Base-by-base conservation (phyloP, 2,329 filamentous ascomycete species). In the Neonectria coccinea region DNA sequence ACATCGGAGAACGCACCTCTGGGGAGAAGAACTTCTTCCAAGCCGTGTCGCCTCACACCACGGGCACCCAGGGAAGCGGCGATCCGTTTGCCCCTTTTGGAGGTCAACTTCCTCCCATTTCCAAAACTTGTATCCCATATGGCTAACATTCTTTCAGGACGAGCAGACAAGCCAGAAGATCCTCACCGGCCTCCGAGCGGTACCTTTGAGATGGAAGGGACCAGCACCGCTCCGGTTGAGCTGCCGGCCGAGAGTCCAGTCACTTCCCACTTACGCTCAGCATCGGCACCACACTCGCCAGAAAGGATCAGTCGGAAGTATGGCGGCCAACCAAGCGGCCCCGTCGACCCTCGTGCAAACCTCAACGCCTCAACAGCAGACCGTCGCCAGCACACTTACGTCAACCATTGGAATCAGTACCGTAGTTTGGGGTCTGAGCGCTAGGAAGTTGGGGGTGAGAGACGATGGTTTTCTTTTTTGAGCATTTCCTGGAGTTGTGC, bases 31-130 rank as follows among this genome's bases (percentile, higher is more conserved):
- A 72, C 20, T 66, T 67, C 29, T 68, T 68, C 7, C 66, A 69
- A n/a, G 62, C 66, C 25, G 65, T 73, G 53, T 73, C 74, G 36
- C 63, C 73, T 22, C 73, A 76, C 36, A 74, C 73, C 10, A 73
- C 72, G 1, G 67, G 70, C 8, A 74, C 64, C 16, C 71, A 71
- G 41, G 69, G 63, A 39, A 70, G 64, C 60, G 59, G 65, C 47
- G 80, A 82, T 56, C 77, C 81, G 2, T 83, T 84, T 70, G 80
- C 79, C 2, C 77, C 80, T 11, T 83, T 83, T 74, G 81, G 82
- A 76, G 82, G 83, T 83, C 70, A 72, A 76, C 42, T 57, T 51
- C 22, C 33, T 41, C 53, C 50, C 53, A 48, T 36, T 51, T 25
- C 25, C 59, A 41, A 48, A 47, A 12, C 14, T 36, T n/a, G 5